Evolutionary conservation across 1,284 basidiomycete species (phyloP).

Genomic region (Calocybe gambosa): DNA sequence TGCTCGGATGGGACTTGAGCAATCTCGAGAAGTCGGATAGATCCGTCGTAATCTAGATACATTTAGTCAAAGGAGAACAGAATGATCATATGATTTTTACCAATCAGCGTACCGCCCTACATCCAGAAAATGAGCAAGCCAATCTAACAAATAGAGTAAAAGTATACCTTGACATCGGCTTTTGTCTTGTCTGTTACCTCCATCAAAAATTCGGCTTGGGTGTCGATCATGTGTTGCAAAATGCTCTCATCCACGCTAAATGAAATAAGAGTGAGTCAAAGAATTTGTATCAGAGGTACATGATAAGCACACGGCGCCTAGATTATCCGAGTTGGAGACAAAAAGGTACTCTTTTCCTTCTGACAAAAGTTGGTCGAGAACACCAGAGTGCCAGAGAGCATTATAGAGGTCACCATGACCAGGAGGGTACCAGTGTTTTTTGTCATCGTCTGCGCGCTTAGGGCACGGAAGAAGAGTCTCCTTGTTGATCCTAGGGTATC

Average conservation of each 20-base stretch:
- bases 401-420: slow-evolving; percentile 99
- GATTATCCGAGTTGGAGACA: slow-evolving; percentile 98
- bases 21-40: slow-evolving; percentile 92
- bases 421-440: slow-evolving; percentile 97
- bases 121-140: slow-evolving; percentile 1
- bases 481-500: slow-evolving; percentile 97
- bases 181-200: slow-evolving; percentile 99
- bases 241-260: slow-evolving; percentile 75
- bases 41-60: slow-evolving; percentile 82
- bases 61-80: too few species aligned
- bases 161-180: slow-evolving; percentile 85
- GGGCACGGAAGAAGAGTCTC: slow-evolving; percentile 91
- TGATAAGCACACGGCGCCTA: slow-evolving; percentile 98
- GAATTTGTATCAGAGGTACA: slow-evolving; percentile 31
- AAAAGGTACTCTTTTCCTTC: slow-evolving; percentile 99
- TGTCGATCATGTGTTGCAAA: slow-evolving; percentile 87
- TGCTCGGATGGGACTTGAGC: slow-evolving; percentile 98
- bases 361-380: slow-evolving; percentile 90
- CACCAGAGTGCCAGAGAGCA: slow-evolving; percentile 89
- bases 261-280: slow-evolving; percentile 12
- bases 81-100: slow-evolving; percentile 21
- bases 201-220: slow-evolving; percentile 90
- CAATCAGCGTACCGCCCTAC: slow-evolving; percentile 91
- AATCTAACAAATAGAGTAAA: not conserved
- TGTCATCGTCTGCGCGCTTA: slow-evolving; percentile 82